Evolutionary conservation across 768 basidiomycete genomes (phyloP), one percentile per base, ranked within the genome.

Genomic region (Leccinum broughii): DNA sequence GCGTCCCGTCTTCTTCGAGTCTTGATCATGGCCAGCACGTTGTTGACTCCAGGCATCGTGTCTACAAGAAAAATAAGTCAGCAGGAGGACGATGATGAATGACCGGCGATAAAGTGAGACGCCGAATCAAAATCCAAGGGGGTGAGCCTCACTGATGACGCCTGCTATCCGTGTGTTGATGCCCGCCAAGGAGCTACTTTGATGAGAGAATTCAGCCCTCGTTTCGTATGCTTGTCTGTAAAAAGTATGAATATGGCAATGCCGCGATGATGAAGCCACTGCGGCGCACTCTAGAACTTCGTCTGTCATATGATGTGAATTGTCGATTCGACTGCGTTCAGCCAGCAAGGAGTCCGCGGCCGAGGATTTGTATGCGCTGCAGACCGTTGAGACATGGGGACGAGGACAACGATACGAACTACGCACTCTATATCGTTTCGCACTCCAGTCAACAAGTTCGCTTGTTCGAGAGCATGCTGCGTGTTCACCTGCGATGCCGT

Each of bases 171-270:
- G 85, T 14, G 85, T 80, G 75, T 93, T 94, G 64, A 99, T 92
- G 15, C 86, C 81, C 9, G 85, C 77, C 44, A 99, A 76, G 22
- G 89, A 85, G 11, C 81, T 73, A 34, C 94, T 81, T 74, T 99
- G 97, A 50, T 86, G 83, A 28, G 83, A 78, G 75, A 99, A 98
- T 75, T 98, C 96, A 22, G 92, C 85, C 32, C 97, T 88, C 3
- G 96, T 98, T 70, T 94, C 97, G 70, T 98, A 95, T 30, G 96
- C 97, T 85, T 98, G 97, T 49, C 95, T 98, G 56, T 32, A 28
- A 32, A 34, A 54, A 48, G 28, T 55, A 56, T 60, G 53, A 56
- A 37, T 53, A 50, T 51, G 20, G 6, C 14, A 46, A 11, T 54
- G 37, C 10, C 28, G 26, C 15, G 37, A 48, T 53, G 48, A 9